Evolutionary conservation across 2,329 filamentous ascomycete species (phyloP).

Genomic region (Penicillium sp.): DNA sequence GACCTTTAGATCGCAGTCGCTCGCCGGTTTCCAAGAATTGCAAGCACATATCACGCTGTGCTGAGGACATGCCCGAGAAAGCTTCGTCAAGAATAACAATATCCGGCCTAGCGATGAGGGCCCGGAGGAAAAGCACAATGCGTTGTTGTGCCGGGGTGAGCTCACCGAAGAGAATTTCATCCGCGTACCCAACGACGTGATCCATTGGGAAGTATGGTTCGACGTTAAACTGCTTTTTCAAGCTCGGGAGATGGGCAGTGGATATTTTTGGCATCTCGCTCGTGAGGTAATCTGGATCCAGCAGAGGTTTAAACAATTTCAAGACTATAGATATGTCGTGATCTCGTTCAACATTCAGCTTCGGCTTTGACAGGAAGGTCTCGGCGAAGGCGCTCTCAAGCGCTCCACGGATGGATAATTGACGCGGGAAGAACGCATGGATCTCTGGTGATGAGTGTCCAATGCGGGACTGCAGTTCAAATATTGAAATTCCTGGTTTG

Average conservation of each 20-base stretch:
- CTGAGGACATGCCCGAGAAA: constrained; percentile 80
- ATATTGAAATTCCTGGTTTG: constrained; percentile 75
- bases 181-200: constrained; percentile 62
- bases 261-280: constrained; percentile 10
- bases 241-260: constrained; percentile 24
- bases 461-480: constrained; percentile 85
- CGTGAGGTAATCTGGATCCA: constrained; percentile 56
- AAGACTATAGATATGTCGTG: constrained; percentile 67
- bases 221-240: not conserved
- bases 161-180: constrained; percentile 72
- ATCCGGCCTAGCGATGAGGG: constrained; percentile 75
- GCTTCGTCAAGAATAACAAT: constrained; percentile 84
- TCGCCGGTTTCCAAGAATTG: constrained; percentile 71
- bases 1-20: constrained; percentile 47
- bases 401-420: constrained; percentile 68
- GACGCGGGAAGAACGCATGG: constrained; percentile 84
- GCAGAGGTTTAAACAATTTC: constrained; percentile 72
- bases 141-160: constrained; percentile 59
- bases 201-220: constrained; percentile 16
- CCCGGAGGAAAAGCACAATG: constrained; percentile 77
- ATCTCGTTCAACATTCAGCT: constrained; percentile 57
- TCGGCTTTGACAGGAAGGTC: constrained; percentile 72
- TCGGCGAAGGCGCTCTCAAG: constrained; percentile 88
- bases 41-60: constrained; percentile 80
- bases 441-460: constrained; percentile 94